phyloP scores from a whole-genome alignment of 2,329 filamentous ascomycete species.

The Emericellopsis cladophorae region DNA sequence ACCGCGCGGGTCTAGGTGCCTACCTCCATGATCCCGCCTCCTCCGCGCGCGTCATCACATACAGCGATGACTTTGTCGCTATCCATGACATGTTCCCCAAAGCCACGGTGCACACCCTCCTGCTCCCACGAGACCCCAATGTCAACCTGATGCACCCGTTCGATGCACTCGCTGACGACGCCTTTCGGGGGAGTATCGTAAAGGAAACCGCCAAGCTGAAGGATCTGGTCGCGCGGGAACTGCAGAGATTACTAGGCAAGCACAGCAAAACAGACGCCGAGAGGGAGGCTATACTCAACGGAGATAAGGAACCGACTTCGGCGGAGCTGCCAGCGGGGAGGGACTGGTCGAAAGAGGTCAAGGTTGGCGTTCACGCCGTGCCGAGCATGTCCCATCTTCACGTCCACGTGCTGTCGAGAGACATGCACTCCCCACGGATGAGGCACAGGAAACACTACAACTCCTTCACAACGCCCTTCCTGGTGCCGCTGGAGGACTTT shows the following conservation, averaged over 20 bases:
- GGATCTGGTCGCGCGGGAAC: conserved; percentile 57
- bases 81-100: conserved; percentile 84
- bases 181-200: conserved; percentile 54
- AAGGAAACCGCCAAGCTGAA: conserved; percentile 49
- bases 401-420: conserved; percentile 72
- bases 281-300: conserved; percentile 55
- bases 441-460: conserved; percentile 85
- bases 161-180: conserved; percentile 57
- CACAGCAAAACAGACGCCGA: conserved; percentile 49
- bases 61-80: conserved; percentile 56
- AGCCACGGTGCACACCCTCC: conserved; percentile 68
- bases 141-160: conserved; percentile 61
- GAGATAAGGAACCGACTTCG: conserved; percentile 21
- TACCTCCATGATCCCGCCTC: conserved; percentile 54
- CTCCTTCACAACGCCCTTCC: conserved; percentile 77
- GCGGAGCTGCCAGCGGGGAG: conserved; percentile 52
- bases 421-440: conserved; percentile 60
- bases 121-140: conserved; percentile 61
- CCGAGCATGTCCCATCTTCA: conserved; percentile 91
- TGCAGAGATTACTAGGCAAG: conserved; percentile 54
- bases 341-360: conserved; percentile 66
- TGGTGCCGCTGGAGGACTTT: conserved; percentile 68
- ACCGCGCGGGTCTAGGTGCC: conserved; percentile 49
- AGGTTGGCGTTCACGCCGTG: conserved; percentile 70
- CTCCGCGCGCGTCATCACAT: conserved; percentile 48